Evolutionary conservation across 1,284 basidiomycete species (phyloP).

Genomic region (Volvariella surrecta): DNA sequence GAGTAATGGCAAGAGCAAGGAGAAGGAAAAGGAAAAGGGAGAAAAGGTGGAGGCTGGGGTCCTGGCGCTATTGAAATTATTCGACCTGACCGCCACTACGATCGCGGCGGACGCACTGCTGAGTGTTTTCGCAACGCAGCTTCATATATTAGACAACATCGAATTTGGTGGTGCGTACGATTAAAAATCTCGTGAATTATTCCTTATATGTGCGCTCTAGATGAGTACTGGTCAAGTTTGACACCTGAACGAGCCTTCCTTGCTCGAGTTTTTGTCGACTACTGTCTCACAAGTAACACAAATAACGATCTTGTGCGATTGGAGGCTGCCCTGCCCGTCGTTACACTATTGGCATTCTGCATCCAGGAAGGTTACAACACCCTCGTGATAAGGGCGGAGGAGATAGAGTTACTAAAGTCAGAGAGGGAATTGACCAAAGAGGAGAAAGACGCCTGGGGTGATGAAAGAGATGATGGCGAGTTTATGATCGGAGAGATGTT

Average conservation of each 20-base stretch:
- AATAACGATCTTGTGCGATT: slow-evolving; percentile 56
- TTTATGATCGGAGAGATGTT: slow-evolving; percentile 71
- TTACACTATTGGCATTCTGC: slow-evolving; percentile 76
- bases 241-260: slow-evolving; percentile 81
- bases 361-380: slow-evolving; percentile 72
- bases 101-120: slow-evolving; percentile 30
- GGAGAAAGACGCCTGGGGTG: slow-evolving; percentile 27
- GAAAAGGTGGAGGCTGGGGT: slow-evolving; percentile 21
- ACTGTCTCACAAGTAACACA: slow-evolving; percentile 66
- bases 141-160: slow-evolving; percentile 43
- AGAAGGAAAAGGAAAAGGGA: too few relatives aligned
- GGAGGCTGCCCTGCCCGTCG: slow-evolving; percentile 67
- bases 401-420: slow-evolving; percentile 25
- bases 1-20: slow-evolving; percentile 6
- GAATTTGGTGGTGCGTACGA: slow-evolving; percentile 57
- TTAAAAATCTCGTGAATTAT: neutral
- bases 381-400: slow-evolving; percentile 37
- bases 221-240: slow-evolving; percentile 64
- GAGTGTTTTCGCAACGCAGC: slow-evolving; percentile 25
- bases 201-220: slow-evolving; percentile 24
- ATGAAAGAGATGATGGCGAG: slow-evolving; percentile 37
- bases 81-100: slow-evolving; percentile 26
- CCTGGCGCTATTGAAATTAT: slow-evolving; percentile 27
- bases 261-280: slow-evolving; percentile 76
- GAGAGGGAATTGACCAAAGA: slow-evolving; percentile 30